Conservation (phyloP, 2,329 filamentous ascomycete genomes). For the Pestalotiopsis sp. region DNA sequence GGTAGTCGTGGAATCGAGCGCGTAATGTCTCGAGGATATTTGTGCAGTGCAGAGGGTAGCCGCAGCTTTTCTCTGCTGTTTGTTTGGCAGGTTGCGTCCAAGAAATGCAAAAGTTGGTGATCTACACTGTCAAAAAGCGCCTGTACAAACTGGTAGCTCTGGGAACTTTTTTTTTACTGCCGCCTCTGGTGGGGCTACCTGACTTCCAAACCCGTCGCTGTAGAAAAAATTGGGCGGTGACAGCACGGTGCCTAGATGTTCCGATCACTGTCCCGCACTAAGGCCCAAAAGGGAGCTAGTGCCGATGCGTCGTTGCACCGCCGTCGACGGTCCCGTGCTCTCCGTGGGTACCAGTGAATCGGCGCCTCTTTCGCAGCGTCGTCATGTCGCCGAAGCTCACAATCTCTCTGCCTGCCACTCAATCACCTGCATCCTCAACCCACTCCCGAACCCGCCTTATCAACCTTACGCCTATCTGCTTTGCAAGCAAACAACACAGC, state of each 20-base stretch:
- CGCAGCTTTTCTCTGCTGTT: not conserved
- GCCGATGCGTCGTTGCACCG: not conserved
- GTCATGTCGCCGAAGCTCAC: conserved; percentile 12
- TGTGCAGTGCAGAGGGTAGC: not conserved
- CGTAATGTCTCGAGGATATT: not conserved
- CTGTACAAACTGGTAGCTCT: not conserved
- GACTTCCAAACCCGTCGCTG: not conserved
- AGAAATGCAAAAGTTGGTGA: not conserved
- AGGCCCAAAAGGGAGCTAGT: not conserved
- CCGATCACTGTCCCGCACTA: conserved; percentile 9
- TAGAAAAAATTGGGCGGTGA: conserved; percentile 13
- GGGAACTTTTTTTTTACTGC: conserved; percentile 15
- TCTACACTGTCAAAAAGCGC: not conserved
- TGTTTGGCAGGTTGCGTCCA: not conserved
- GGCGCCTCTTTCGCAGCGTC: conserved; percentile 6
- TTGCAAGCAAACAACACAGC: not conserved
- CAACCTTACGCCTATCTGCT: not conserved
- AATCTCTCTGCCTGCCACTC: conserved; percentile 12
- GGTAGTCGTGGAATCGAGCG: not conserved
- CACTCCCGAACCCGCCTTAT: not conserved
- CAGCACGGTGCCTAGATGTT: conserved; percentile 11
- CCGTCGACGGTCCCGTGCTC: not conserved
- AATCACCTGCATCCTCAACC: not conserved
- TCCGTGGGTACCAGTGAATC: not conserved
- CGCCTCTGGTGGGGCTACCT: conserved; percentile 7